Conservation (phyloP, 2,329 filamentous ascomycete genomes). For the Mariannaea elegans region DNA sequence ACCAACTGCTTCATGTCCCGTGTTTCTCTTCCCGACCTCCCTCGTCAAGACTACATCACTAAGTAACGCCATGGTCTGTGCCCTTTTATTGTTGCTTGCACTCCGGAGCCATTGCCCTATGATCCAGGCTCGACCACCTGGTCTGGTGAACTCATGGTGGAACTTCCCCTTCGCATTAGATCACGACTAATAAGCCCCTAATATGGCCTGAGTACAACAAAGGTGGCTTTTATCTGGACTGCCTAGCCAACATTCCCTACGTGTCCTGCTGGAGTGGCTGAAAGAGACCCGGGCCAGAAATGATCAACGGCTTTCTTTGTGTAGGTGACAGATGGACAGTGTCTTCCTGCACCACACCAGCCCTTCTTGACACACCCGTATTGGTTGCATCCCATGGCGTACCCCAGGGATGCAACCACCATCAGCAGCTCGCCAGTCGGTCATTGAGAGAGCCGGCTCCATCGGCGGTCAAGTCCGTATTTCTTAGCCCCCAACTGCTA, state of each 20-base stretch:
- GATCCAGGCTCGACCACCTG: not conserved
- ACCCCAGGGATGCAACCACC: conserved; percentile 11
- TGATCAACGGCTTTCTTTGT: conserved; percentile 27
- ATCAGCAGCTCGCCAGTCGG: conserved; percentile 13
- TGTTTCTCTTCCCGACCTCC: not conserved
- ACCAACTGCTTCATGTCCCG: not conserved
- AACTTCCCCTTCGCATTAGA: conserved; percentile 2
- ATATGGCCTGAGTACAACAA: not conserved
- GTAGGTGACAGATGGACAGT: conserved; percentile 4
- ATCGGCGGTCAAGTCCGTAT: conserved; percentile 8
- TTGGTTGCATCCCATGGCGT: conserved; percentile 20
- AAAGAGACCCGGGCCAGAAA: not conserved
- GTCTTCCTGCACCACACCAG: conserved; percentile 23
- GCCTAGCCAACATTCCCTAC: not conserved
- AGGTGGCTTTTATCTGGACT: not conserved
- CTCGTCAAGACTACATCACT: not conserved
- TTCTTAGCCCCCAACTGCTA: conserved; percentile 29
- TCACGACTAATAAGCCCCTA: not conserved
- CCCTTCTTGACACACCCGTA: conserved; percentile 21
- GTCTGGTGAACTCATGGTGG: not conserved
- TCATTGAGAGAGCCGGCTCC: conserved; percentile 9
- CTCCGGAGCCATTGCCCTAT: not conserved
- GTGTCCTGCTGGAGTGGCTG: conserved; percentile 1
- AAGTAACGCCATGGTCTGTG: not conserved
- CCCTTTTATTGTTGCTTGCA: not conserved